Evolutionary conservation across 2,329 filamentous ascomycete genomes (phyloP).

Genomic region (Rhynchosporium secalis): DNA sequence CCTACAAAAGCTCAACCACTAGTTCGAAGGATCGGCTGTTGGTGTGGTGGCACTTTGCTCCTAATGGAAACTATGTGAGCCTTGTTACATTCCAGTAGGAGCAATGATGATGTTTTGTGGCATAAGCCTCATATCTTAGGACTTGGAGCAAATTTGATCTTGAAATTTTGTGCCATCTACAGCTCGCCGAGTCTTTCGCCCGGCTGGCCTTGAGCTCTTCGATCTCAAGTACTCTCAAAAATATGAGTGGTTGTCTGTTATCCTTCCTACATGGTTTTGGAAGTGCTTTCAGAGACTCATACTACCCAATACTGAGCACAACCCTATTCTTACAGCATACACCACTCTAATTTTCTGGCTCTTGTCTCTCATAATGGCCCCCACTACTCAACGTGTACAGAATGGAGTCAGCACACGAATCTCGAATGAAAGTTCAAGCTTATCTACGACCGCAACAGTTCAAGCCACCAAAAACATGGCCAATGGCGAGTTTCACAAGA

Average conservation of each 20-base stretch:
- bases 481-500: constrained; percentile 8
- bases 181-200: neutral
- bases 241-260: neutral
- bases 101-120: neutral
- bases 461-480: neutral
- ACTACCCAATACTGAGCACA: neutral
- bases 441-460: neutral
- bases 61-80: neutral
- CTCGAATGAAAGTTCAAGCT: neutral
- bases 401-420: neutral
- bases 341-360: neutral
- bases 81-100: neutral
- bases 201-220: neutral
- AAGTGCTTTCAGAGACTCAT: neutral
- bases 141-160: neutral
- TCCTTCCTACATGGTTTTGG: neutral
- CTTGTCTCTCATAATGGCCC: neutral
- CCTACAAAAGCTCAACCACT: neutral
- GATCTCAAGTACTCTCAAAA: neutral
- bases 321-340: neutral
- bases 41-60: neutral
- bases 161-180: neutral
- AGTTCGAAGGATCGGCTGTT: neutral
- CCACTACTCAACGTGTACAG: neutral
- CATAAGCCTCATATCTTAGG: neutral